Evolutionary conservation across 2,329 filamentous ascomycete genomes (phyloP), one percentile per base, ranked within the genome.

Genomic region (Neofusicoccum ribis): DNA sequence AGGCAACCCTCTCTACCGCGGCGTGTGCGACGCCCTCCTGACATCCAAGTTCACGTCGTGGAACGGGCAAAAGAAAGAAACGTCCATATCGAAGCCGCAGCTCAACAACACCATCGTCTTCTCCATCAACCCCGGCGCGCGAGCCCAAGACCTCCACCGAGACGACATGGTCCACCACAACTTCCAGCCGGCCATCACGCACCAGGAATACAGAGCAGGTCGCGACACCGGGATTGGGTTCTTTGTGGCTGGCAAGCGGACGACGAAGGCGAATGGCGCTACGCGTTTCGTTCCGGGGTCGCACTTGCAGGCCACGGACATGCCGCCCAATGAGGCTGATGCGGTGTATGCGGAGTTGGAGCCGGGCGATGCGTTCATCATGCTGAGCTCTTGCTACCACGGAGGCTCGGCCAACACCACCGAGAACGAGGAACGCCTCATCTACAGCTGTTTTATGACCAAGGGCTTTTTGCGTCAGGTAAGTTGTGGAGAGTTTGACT

Each of bases 201-300:
- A 64, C 1, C 41, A 61, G 7, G 56, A 67, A 17, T 67, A 72
- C 36, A 54, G 68, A 11, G 65, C 69, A 2, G 69, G 67, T 9
- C 69, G 69, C 9, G 73, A 75, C 36, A 69, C 69, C 4, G 70
- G 70, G 49, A 65, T 75, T 44, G 73, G 75, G 41, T 72, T 78
- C 36, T 78, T 79, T 62, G 73, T 79, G 7, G 77, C 73, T 0
- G 77, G 70, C 6, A 76, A 72, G 56, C 67, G 63, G 34, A 70
- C 70, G 14, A 77, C 75, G 0, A 67, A 65, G 5, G 56, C 68
- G 15, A 79, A 79, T 64, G 77, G 77, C 2, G 77, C 76, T 15
- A 79, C 77, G 4, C 68, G 74, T 5, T 72, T 78, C 64, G 73
- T 80, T 37, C 77, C 78, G 1, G 74, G 77, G 0, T 72, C 68